Conservation (phyloP, 306 rosid species). For the Castanea sativa region DNA sequence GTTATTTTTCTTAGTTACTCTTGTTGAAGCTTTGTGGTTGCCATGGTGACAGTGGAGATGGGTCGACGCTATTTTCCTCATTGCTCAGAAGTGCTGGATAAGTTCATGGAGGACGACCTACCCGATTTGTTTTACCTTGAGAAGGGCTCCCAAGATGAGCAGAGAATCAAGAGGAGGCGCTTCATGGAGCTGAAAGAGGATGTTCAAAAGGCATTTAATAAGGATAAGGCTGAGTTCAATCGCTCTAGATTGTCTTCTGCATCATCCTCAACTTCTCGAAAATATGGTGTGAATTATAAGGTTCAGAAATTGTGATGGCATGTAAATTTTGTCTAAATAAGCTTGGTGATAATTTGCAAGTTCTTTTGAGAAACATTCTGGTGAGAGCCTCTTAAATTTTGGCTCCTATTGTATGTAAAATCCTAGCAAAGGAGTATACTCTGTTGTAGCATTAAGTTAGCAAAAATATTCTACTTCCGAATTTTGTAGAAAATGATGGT, state of each 20-base stretch:
- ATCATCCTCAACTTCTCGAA: conserved; percentile 48
- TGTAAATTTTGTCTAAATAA: background rate
- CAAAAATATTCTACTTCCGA: background rate
- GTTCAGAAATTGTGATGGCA: conserved; percentile 34
- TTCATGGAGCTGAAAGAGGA: conserved; percentile 90
- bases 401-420: background rate
- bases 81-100: conserved; percentile 95
- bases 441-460: background rate
- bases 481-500: background rate
- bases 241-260: conserved; percentile 47
- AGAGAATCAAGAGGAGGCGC: conserved; percentile 56
- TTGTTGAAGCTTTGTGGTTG: conserved; percentile 4
- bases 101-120: conserved; percentile 68
- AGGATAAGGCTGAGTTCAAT: conserved; percentile 66
- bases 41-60: conserved; percentile 59
- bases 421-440: background rate
- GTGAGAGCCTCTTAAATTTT: background rate
- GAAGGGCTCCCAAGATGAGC: conserved; percentile 73
- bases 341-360: background rate
- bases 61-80: conserved; percentile 90
- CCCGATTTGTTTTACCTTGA: conserved; percentile 70
- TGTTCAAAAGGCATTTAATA: conserved; percentile 80
- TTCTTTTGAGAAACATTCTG: background rate
- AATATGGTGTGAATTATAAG: conserved; percentile 39
- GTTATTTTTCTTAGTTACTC: background rate